phyloP scores from a whole-genome alignment of 164 flowering plant species.

The Chloranthus sessilifolius region DNA sequence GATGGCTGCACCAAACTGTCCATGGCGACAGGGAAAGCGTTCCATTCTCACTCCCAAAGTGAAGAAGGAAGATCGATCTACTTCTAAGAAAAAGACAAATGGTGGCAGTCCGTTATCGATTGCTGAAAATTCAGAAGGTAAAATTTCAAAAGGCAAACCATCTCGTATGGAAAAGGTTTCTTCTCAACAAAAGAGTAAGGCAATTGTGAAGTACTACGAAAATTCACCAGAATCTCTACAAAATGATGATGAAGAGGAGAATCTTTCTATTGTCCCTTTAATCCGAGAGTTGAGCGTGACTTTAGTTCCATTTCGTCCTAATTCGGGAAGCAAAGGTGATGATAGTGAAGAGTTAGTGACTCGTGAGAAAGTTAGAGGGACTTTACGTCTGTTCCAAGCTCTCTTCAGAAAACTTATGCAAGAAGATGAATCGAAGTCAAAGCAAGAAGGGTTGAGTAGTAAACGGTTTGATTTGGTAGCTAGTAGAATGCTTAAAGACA shows the following conservation, averaged over 20 bases:
- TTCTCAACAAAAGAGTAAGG: conserved; percentile 5
- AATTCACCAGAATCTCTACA: conserved; percentile 12
- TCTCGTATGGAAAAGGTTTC: conserved; percentile 6
- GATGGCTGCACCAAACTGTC: conserved; percentile 46
- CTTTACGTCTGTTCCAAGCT: conserved; percentile 60
- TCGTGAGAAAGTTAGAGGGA: conserved; percentile 63
- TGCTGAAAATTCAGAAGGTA: conserved; percentile 3
- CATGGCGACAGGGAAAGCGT: conserved; percentile 35
- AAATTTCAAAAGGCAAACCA: conserved; percentile 10
- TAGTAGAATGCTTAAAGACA: conserved; percentile 37
- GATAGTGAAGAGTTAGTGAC: conserved; percentile 16
- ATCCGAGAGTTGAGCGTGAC: conserved; percentile 14
- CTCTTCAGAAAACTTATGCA: conserved; percentile 59
- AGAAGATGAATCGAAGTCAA: conserved; percentile 54
- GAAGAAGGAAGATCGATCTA: conserved; percentile 17
- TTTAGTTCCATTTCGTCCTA: conserved; percentile 34
- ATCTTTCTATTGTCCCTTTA: conserved; percentile 10
- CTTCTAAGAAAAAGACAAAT: conserved; percentile 5
- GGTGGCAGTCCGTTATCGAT: not conserved
- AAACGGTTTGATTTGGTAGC: conserved; percentile 49
- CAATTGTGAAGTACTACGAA: conserved; percentile 11
- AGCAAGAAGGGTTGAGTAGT: not conserved
- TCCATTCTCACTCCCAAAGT: conserved; percentile 6
- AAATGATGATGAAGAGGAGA: conserved; percentile 14
- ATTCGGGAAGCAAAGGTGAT: conserved; percentile 13